Evolutionary conservation across 495 filamentous ascomycete species (phyloP).

Genomic region (Tuber magnatum): DNA sequence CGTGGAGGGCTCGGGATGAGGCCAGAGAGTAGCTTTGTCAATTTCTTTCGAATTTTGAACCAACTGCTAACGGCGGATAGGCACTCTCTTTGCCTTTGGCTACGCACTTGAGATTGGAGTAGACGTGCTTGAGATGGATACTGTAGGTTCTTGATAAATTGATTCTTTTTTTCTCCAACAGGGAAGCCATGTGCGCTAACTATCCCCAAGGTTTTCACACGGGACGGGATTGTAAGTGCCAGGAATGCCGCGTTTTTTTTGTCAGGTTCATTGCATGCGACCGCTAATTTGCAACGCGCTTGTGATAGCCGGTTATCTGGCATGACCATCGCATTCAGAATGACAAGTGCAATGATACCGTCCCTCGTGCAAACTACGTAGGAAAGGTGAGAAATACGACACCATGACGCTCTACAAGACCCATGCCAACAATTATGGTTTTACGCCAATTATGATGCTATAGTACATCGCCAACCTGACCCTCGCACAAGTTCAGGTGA

Average conservation of each 20-base stretch:
- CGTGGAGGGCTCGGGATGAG: constrained; percentile 37
- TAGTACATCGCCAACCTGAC: constrained; percentile 41
- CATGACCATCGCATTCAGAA: constrained; percentile 39
- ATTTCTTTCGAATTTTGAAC: background rate
- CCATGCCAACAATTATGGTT: background rate
- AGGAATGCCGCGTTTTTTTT: background rate
- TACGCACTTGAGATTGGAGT: constrained; percentile 40
- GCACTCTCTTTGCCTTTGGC: constrained; percentile 38
- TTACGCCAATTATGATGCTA: background rate
- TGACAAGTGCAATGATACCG: constrained; percentile 38
- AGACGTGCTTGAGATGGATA: constrained; percentile 41
- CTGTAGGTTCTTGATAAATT: constrained; percentile 2
- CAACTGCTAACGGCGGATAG: constrained; percentile 7
- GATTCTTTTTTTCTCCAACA: background rate
- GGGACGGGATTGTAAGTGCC: constrained; percentile 37
- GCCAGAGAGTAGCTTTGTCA: constrained; percentile 29
- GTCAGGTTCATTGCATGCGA: background rate
- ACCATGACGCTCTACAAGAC: background rate
- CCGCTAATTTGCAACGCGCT: background rate
- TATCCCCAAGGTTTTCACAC: constrained; percentile 34
- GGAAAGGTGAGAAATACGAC: constrained; percentile 23
- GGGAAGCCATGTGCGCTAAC: background rate
- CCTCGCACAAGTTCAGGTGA: constrained; percentile 40
- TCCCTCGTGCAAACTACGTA: constrained; percentile 34
- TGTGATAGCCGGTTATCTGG: constrained; percentile 39